phyloP scores from a whole-genome alignment of 2,329 filamentous ascomycete species.

The Gnomoniopsis smithogilvyi region DNA sequence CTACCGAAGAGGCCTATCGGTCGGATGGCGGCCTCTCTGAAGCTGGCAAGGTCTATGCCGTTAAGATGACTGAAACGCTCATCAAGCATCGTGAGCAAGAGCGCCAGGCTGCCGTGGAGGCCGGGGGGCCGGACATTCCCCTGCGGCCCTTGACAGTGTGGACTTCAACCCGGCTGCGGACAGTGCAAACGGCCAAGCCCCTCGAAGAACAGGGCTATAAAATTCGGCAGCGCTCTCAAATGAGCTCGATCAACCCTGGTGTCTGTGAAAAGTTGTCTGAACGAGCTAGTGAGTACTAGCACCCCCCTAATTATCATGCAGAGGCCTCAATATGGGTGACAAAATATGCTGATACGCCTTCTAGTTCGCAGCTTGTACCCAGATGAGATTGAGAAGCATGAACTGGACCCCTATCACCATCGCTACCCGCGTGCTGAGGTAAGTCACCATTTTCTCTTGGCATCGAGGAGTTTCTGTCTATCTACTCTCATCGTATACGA shows the following conservation, averaged over 20 bases:
- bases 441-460: constrained; percentile 23
- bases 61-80: constrained; percentile 81
- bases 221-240: constrained; percentile 87
- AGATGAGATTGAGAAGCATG: constrained; percentile 89
- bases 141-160: constrained; percentile 84
- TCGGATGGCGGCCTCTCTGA: constrained; percentile 81
- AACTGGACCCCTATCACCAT: constrained; percentile 94
- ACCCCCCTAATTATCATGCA: too few relatives aligned
- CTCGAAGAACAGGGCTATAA: constrained; percentile 79
- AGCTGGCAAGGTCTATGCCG: constrained; percentile 76
- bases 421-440: constrained; percentile 93
- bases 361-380: constrained; percentile 72
- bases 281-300: constrained; percentile 44
- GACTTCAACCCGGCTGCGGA: constrained; percentile 89
- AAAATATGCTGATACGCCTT: too few relatives aligned
- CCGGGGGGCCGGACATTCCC: constrained; percentile 64
- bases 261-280: constrained; percentile 95
- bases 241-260: constrained; percentile 96
- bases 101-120: constrained; percentile 63
- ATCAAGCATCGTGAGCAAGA: constrained; percentile 82
- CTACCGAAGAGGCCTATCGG: constrained; percentile 80
- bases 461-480: too few relatives aligned
- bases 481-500: constrained; percentile 15
- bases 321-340: too few relatives aligned
- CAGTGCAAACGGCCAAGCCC: constrained; percentile 83